Base-by-base conservation (phyloP, 2,329 filamentous ascomycete species). In the Xylaria sp. region DNA sequence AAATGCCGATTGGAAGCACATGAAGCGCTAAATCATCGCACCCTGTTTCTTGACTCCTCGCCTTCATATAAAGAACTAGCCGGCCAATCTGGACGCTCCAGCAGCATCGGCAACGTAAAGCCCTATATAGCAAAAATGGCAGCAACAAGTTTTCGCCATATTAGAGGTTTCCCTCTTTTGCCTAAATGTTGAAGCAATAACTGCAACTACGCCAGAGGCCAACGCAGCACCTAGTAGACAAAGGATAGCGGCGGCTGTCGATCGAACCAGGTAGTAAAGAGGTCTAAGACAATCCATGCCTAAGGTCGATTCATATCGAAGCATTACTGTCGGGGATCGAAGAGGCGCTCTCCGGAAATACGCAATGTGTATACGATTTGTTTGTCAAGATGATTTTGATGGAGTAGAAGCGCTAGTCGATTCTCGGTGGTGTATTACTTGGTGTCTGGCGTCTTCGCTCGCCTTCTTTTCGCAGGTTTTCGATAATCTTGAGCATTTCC, bases 401-500 rank as follows among this genome's bases (percentile, higher is more conserved):
- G 30, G 24, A 51, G 21, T 34, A 53, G 32, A 51, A 19, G 27
- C 30, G 21, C 53, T 80, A 84, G 57, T 84, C 83, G 68, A 85
- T 84, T 51, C 83, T 79, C 3, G 83, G 83, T 12, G 82, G 79
- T 36, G 80, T 79, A 72, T 79, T 78, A 59, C 77, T 78, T 36
- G 82, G 79, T 1, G 81, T 80, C 51, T 81, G 81, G 21, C 83
- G 86, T 78, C 94, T 87, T 73, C 93, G 87, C 80, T 97, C 93
- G 24, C 93, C 95, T 79, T 98, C 94, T 79, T 94, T 94, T 68
- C 94, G 89, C 76, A 97, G 88, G 42, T 86, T 90, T 75, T 98
- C 93, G 72, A 98, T 97, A 45, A 96, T 94, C 77, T 89, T 90
- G 71, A 97, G 81, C 89, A 99, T 98, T 79, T 97, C 93, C 80